phyloP scores from a whole-genome alignment of 306 rosid species.

The Ochetophila trinervis region DNA sequence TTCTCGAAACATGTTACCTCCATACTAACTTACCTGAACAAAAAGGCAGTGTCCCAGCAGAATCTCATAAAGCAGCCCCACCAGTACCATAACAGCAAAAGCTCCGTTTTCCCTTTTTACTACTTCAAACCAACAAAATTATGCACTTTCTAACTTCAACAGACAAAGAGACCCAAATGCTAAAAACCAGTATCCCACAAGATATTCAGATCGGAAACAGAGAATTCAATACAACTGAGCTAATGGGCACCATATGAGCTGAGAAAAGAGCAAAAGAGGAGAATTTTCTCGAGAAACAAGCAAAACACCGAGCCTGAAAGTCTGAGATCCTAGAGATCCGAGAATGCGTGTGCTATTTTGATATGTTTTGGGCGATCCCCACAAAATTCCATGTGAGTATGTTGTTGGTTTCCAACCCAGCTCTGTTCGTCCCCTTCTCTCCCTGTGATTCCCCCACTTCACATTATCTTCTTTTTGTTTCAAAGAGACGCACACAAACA shows the following conservation, averaged over 20 bases:
- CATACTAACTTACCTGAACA: conserved; percentile 39
- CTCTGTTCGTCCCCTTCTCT: conserved; percentile 26
- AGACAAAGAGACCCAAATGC: conserved; percentile 40
- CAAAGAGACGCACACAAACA: conserved; percentile 16
- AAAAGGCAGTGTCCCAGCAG: conserved; percentile 40
- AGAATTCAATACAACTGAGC: conserved; percentile 44
- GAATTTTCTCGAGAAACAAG: conserved; percentile 44
- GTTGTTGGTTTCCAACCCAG: conserved; percentile 18
- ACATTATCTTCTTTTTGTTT: conserved; percentile 38
- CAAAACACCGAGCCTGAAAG: conserved; percentile 24
- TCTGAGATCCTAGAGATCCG: conserved; percentile 88
- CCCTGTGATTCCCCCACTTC: conserved; percentile 33
- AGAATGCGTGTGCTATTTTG: conserved; percentile 38
- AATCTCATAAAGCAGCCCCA: conserved; percentile 36
- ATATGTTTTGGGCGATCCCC: conserved; percentile 41
- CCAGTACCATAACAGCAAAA: conserved; percentile 32
- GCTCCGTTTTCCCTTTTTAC: not conserved
- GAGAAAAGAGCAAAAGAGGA: conserved; percentile 35
- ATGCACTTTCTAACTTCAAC: conserved; percentile 15
- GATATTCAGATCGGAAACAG: conserved; percentile 30
- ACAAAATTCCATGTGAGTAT: conserved; percentile 44
- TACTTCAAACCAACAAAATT: conserved; percentile 13
- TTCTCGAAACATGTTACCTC: conserved; percentile 38
- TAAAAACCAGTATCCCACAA: conserved; percentile 28
- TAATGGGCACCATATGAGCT: conserved; percentile 29